Percentiles rank a stretch among this genome's conserved stretches.
phyloP scores from a whole-genome alignment of 805 yeast genomes.

The Lipomyces yamadae region DNA sequence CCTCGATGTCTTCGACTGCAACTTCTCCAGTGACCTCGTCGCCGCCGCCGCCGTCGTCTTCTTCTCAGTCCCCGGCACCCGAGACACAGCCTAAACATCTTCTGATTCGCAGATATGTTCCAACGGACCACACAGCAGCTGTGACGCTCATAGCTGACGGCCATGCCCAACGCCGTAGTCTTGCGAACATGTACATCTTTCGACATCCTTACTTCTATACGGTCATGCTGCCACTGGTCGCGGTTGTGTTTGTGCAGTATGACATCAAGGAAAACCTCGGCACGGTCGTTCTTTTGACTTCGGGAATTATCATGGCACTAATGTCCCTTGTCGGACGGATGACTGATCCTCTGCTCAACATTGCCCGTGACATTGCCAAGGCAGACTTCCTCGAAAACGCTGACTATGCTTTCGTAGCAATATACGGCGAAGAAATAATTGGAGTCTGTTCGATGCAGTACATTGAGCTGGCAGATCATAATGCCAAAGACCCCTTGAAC shows the following conservation, averaged over 20 bases:
- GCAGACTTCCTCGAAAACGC: constrained; percentile 27
- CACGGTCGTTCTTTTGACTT: constrained; percentile 23
- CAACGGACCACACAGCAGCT: constrained; percentile 20
- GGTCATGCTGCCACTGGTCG: constrained; percentile 26
- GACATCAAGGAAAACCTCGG: constrained; percentile 24
- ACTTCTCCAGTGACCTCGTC: not conserved
- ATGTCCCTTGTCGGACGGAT: constrained; percentile 35
- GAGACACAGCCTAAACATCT: constrained; percentile 16
- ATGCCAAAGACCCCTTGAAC: constrained; percentile 11
- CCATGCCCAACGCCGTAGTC: constrained; percentile 26
- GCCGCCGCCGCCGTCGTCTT: not conserved
- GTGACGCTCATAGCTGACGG: constrained; percentile 30
- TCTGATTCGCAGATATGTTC: constrained; percentile 17
- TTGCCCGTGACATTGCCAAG: constrained; percentile 20
- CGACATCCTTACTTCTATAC: constrained; percentile 28
- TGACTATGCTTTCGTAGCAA: constrained; percentile 27
- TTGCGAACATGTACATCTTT: constrained; percentile 30
- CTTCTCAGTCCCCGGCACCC: not conserved
- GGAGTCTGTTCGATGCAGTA: constrained; percentile 31
- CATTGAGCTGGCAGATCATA: constrained; percentile 26
- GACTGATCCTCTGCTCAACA: constrained; percentile 29
- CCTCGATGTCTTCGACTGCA: not conserved
- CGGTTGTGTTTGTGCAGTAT: constrained; percentile 22
- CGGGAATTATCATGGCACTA: constrained; percentile 32
- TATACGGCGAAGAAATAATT: constrained; percentile 25